Percentiles rank a stretch among this genome's conserved stretches.
Conservation (phyloP, 129 eudicot genomes). For the Oenanthe sinensis region DNA sequence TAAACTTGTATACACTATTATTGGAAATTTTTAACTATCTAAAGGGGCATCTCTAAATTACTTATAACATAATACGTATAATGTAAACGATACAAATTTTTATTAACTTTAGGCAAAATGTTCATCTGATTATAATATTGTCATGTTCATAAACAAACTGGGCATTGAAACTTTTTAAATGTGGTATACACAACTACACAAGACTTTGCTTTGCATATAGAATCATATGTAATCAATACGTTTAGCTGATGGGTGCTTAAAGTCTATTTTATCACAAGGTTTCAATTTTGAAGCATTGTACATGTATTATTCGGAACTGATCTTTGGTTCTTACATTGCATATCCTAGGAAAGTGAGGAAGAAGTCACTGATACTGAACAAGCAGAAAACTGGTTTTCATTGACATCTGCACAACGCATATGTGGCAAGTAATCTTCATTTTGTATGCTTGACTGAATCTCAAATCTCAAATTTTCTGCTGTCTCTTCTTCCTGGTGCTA, state of each 20-base stretch:
- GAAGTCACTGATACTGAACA: constrained; percentile 98
- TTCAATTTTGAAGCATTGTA: background rate
- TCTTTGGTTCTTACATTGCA: constrained; percentile 12
- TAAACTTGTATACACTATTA: background rate
- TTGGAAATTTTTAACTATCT: no score
- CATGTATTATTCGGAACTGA: background rate
- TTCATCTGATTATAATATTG: no score
- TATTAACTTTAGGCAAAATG: no score
- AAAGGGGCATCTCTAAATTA: no score
- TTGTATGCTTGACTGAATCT: background rate
- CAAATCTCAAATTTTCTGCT: background rate
- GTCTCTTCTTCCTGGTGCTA: background rate
- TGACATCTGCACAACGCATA: constrained; percentile 91
- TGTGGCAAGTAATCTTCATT: constrained; percentile 46
- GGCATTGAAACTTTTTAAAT: no score
- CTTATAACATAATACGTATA: no score
- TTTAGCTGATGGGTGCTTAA: background rate
- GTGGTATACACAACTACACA: no score
- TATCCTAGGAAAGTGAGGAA: constrained; percentile 88
- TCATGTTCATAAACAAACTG: no score
- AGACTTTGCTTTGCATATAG: no score
- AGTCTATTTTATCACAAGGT: background rate
- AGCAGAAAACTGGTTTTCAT: constrained; percentile 98
- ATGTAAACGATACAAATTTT: no score
- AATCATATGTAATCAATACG: no score